Conservation (phyloP, 1,284 basidiomycete species). For the Xerocomus amazonicus region DNA sequence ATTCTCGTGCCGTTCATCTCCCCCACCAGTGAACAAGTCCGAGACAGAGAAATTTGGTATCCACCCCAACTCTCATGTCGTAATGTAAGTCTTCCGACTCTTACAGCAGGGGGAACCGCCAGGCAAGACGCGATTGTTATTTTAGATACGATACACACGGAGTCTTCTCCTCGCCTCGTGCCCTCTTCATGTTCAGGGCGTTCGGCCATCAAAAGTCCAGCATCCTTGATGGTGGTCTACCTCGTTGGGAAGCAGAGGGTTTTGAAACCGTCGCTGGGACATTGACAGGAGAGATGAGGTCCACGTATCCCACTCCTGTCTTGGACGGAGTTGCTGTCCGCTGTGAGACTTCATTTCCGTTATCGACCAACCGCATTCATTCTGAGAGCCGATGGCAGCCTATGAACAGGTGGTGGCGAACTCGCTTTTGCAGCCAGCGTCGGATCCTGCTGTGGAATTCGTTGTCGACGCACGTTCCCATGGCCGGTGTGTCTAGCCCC, state of each 20-base stretch:
- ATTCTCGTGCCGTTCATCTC: conserved; percentile 2
- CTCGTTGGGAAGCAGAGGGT: conserved; percentile 77
- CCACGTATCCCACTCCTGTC: conserved; percentile 53
- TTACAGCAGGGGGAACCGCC: conserved; percentile 4
- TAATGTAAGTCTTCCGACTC: conserved; percentile 52
- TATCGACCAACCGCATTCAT: conserved; percentile 17
- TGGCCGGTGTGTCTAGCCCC: conserved; percentile 47
- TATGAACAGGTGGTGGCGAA: conserved; percentile 86
- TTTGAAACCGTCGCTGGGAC: conserved; percentile 56
- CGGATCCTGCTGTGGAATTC: conserved; percentile 53
- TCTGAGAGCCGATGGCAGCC: conserved; percentile 41
- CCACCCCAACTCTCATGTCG: conserved; percentile 70
- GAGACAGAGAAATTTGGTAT: conserved; percentile 72
- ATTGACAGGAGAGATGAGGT: conserved; percentile 25
- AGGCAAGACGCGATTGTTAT: conserved; percentile 10
- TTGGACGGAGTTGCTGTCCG: conserved; percentile 52
- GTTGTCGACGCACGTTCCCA: conserved; percentile 86
- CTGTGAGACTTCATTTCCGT: conserved; percentile 45
- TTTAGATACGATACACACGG: conserved; percentile 82
- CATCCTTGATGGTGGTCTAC: conserved; percentile 86
- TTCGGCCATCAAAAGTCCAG: conserved; percentile 85
- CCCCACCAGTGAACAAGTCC: conserved; percentile 7
- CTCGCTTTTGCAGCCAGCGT: conserved; percentile 45
- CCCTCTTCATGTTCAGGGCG: conserved; percentile 87
- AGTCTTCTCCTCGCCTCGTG: conserved; percentile 87